These are phyloP conservation scores for Heliamphora pulchella DNA, from an alignment of 179 eudicot species.

Conservation along the genomic window DNA sequence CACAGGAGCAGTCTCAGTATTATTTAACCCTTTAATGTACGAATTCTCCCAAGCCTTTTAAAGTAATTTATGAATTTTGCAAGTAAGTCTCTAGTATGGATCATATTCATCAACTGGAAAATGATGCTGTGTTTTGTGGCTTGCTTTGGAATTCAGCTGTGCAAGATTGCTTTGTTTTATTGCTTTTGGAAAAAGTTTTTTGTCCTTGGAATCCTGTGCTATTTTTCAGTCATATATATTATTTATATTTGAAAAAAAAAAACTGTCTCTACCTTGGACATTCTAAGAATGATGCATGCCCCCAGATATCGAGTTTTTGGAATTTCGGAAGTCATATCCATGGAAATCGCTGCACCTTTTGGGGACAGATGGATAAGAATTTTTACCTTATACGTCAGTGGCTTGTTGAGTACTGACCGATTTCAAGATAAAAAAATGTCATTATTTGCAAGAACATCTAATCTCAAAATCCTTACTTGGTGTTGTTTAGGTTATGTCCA, in stretches of 20 bases:
- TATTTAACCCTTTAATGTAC: not conserved
- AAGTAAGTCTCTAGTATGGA: not conserved
- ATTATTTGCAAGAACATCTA: not conserved
- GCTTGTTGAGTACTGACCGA: conserved; percentile 7
- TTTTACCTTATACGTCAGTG: not conserved
- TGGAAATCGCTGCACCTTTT: not conserved
- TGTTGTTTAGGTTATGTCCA: not conserved
- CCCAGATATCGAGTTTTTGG: not conserved
- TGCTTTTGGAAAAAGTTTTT: not conserved
- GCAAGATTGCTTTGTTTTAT: not conserved
- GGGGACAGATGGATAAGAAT: not conserved
- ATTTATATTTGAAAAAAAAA: not conserved
- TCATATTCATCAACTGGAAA: not conserved
- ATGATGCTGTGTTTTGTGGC: not conserved
- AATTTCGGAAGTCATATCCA: not conserved
- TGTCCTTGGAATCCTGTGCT: not conserved
- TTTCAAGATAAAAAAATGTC: not conserved
- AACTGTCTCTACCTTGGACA: not conserved
- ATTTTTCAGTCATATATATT: not conserved
- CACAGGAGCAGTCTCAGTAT: not conserved
- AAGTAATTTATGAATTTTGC: not conserved
- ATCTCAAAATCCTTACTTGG: not conserved
- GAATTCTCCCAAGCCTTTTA: not conserved
- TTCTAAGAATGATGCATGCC: too few species aligned
- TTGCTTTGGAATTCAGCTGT: conserved; percentile 3